phyloP scores from a whole-genome alignment of 768 basidiomycete genomes.

The Lentinula raphanica region DNA sequence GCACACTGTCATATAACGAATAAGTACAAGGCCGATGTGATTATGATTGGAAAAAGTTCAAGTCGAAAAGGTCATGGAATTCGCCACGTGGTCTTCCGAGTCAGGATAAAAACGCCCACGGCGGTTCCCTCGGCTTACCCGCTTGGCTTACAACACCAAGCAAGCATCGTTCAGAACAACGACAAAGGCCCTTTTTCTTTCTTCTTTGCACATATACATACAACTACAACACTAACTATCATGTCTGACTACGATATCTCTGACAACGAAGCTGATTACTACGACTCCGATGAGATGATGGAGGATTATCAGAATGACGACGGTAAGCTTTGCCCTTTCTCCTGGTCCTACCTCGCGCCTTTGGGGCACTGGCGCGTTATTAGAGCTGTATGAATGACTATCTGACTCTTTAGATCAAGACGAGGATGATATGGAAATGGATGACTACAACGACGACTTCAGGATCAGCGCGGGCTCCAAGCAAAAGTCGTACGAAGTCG shows the following conservation, averaged over 20 bases:
- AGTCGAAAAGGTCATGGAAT: too few species aligned
- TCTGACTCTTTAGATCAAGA: slow-evolving; percentile 22
- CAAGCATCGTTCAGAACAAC: background rate
- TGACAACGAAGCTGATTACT: slow-evolving; percentile 62
- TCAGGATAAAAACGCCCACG: background rate
- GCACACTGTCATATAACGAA: too few species aligned
- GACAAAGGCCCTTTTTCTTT: background rate
- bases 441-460: slow-evolving; percentile 60
- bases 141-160: background rate
- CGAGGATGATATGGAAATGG: slow-evolving; percentile 69
- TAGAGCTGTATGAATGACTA: too few species aligned
- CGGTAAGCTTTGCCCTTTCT: slow-evolving; percentile 25
- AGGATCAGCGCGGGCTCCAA: slow-evolving; percentile 49
- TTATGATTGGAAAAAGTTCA: too few species aligned
- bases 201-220: too few species aligned
- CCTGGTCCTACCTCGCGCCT: too few species aligned
- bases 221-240: background rate
- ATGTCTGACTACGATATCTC: slow-evolving; percentile 68
- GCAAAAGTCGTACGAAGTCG: slow-evolving; percentile 77
- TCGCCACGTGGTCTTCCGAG: background rate
- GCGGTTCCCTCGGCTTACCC: background rate
- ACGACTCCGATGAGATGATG: slow-evolving; percentile 69
- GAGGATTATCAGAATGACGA: slow-evolving; percentile 61
- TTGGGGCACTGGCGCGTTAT: background rate
- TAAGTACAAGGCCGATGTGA: too few species aligned